phyloP scores from a whole-genome alignment of 345 rosid species.

The Noccaea caerulescens region DNA sequence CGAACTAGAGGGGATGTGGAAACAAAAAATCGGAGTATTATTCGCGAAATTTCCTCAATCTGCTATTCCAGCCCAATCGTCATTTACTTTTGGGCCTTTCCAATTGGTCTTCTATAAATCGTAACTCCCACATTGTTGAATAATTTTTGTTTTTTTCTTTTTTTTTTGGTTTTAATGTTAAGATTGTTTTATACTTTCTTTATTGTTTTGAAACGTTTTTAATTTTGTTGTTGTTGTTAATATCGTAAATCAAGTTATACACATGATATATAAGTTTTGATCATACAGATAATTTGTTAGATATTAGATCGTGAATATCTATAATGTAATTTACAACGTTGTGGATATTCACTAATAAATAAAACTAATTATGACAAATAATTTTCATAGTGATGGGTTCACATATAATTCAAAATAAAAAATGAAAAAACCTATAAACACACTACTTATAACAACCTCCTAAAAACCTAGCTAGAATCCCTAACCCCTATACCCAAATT shows the following conservation, averaged over 20 bases:
- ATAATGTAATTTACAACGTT: slow-evolving; percentile 1
- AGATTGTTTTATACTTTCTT: neutral
- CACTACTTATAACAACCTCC: slow-evolving; percentile 24
- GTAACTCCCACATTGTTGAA: neutral
- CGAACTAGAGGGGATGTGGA: no score
- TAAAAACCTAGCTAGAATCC: slow-evolving; percentile 32
- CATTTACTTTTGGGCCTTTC: slow-evolving; percentile 2
- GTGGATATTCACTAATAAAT: neutral
- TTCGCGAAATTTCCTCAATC: neutral
- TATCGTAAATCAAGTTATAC: neutral
- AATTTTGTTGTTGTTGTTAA: neutral
- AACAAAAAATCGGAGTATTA: no score
- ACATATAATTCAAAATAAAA: slow-evolving; percentile 11
- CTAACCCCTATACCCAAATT: slow-evolving; percentile 38
- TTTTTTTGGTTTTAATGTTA: neutral
- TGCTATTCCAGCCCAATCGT: neutral
- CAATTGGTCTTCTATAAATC: neutral
- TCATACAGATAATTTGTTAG: neutral
- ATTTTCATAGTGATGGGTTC: slow-evolving; percentile 18
- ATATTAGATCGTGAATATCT: neutral
- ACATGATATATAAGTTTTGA: neutral
- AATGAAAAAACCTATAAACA: neutral
- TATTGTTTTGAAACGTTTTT: no score
- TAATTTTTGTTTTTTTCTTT: neutral
- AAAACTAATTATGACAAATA: slow-evolving; percentile 14